Conservation (phyloP, 352 stramenopile genomes). For the Globisporangium spiculum region DNA sequence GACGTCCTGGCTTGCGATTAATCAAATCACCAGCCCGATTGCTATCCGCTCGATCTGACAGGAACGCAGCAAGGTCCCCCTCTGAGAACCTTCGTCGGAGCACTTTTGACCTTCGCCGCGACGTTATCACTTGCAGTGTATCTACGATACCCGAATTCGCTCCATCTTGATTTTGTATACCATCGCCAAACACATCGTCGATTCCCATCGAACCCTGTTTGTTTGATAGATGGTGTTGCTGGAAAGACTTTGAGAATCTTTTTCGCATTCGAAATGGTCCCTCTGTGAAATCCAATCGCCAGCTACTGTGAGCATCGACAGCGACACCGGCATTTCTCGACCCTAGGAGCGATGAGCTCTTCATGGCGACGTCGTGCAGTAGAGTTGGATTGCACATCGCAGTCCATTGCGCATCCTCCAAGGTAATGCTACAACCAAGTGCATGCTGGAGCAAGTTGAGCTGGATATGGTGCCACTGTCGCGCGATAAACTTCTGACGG, state of each 20-base stretch:
- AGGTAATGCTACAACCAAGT: constrained; percentile 12
- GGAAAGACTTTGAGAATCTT: constrained; percentile 25
- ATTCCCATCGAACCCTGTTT: neutral
- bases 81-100: constrained; percentile 14
- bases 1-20: neutral
- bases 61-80: constrained; percentile 2
- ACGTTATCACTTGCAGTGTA: neutral
- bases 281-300: constrained; percentile 67
- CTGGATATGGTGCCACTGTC: constrained; percentile 48
- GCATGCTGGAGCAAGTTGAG: constrained; percentile 28
- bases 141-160: neutral
- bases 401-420: constrained; percentile 3
- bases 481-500: constrained; percentile 56
- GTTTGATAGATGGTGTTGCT: neutral
- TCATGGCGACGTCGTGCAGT: constrained; percentile 2
- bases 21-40: neutral
- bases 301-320: neutral
- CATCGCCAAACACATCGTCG: neutral
- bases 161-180: neutral
- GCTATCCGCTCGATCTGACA: neutral
- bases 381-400: constrained; percentile 9
- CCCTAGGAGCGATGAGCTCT: neutral
- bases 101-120: neutral
- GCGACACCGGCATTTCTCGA: neutral
- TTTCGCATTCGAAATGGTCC: constrained; percentile 68